Evolutionary conservation across 208 protist genomes (phyloP), one percentile per base, ranked within the genome.

Genomic region (Balamuthia mandrillaris): DNA sequence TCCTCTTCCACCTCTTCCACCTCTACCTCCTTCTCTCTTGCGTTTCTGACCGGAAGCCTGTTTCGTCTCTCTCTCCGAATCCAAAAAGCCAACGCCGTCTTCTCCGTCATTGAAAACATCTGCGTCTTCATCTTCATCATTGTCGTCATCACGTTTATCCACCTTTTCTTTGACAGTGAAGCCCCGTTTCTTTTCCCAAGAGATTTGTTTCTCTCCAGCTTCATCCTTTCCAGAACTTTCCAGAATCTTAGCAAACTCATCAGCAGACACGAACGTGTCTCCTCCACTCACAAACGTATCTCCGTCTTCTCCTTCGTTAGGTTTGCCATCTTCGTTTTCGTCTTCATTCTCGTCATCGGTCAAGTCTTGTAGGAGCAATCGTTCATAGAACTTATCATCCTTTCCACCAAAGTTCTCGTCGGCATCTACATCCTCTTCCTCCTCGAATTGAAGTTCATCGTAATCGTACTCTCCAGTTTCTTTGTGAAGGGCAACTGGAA

Each of bases 341-440:
- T 12, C 56, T 39, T 60, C 70, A 21, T 79, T 33, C 5, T 79
- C 70, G 24, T 79, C 70, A 49, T 42, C 70, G 12, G 52, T 49
- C 47, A 79, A 49, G 21, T 79, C 70, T 21, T 79, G 70, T 49
- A 79, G 52, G 70, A 79, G 70, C 70, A 79, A 1, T 42, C 42
- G 70, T 49, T 79, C 70, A 49, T 79, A 79, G 45, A 79, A 79
- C 45, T 79, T 33, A 49, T 82, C 75, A 4, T 82, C 75, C 18
- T 82, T 54, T 35, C 51, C 66, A 41, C 66, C 75, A 1, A 14
- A 16, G n/a, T 37, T 33, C 3, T 51, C 27, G 24, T 82, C 54
- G 52, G 61, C 75, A 18, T 54, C 9, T 5, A 65, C 35, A 14
- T 82, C 75, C 3, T 63, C 75, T 18, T 82, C 75, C 18, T 82